Conservation (phyloP, 1,139 yeast species). For the Meyerozyma smithsonii region DNA sequence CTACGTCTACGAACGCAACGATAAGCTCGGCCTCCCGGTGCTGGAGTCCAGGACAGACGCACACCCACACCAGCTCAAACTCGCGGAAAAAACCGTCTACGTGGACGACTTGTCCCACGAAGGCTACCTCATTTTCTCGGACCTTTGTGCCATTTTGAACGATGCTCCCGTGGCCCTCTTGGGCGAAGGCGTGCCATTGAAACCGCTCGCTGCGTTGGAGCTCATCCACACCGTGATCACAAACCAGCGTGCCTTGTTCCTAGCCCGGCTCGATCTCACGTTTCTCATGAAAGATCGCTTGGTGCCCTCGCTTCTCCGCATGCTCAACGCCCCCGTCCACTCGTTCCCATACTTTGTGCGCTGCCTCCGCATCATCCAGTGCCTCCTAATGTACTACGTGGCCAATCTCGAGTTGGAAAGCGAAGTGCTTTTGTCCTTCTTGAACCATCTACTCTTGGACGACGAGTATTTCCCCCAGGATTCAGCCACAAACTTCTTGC, state of each 20-base stretch:
- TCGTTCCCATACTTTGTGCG: slow-evolving; percentile 69
- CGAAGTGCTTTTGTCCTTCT: slow-evolving; percentile 70
- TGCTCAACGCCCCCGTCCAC: slow-evolving; percentile 53
- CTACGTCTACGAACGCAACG: slow-evolving; percentile 63
- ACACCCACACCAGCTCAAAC: slow-evolving; percentile 24
- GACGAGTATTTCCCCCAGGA: slow-evolving; percentile 13
- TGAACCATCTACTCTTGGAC: slow-evolving; percentile 58
- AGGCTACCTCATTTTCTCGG: slow-evolving; percentile 63
- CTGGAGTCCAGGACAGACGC: slow-evolving; percentile 8
- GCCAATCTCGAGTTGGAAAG: slow-evolving; percentile 65
- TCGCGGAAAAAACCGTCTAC: slow-evolving; percentile 39
- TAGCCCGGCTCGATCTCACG: slow-evolving; percentile 58
- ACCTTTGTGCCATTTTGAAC: slow-evolving; percentile 66
- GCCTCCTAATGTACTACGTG: slow-evolving; percentile 59
- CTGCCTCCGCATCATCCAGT: slow-evolving; percentile 63
- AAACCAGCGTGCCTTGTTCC: slow-evolving; percentile 53
- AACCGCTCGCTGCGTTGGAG: slow-evolving; percentile 72
- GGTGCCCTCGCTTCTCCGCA: slow-evolving; percentile 69
- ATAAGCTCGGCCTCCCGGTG: slow-evolving; percentile 3
- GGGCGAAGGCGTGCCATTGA: slow-evolving; percentile 42
- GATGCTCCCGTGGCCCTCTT: slow-evolving; percentile 51
- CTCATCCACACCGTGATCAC: slow-evolving; percentile 65
- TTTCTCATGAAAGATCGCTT: slow-evolving; percentile 60
- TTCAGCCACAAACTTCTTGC: slow-evolving; percentile 7
- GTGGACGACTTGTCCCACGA: slow-evolving; percentile 60